These are phyloP conservation scores for Volvariella surrecta DNA, from an alignment of 1,284 basidiomycete species.

Conservation along the genomic window DNA sequence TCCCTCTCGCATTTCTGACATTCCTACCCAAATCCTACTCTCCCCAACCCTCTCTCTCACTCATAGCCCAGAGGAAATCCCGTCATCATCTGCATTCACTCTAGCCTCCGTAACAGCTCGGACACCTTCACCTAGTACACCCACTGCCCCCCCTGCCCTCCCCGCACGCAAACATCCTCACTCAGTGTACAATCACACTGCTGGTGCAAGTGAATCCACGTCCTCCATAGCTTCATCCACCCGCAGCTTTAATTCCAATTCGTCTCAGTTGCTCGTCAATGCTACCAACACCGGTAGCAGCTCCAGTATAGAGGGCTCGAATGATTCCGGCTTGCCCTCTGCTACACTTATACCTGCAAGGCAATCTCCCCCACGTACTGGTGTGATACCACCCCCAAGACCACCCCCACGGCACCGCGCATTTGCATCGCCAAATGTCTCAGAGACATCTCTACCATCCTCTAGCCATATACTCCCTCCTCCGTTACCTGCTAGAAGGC, in stretches of 20 bases:
- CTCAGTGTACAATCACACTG: no score
- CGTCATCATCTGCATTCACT: not conserved
- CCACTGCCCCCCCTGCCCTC: constrained; percentile 4
- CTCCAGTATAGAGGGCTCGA: no score
- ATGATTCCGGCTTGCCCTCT: not conserved
- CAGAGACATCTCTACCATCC: not conserved
- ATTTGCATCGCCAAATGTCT: not conserved
- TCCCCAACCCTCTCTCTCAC: not conserved
- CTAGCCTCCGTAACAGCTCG: not conserved
- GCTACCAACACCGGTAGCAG: no score
- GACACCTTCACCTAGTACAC: not conserved
- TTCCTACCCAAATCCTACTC: not conserved
- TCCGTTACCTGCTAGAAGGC: constrained; percentile 9
- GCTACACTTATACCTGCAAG: not conserved
- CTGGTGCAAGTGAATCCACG: no score
- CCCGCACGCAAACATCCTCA: constrained; percentile 5
- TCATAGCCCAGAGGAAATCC: not conserved
- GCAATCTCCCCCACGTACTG: not conserved
- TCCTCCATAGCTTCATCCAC: no score
- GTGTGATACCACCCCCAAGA: constrained; percentile 1
- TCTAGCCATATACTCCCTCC: constrained; percentile 6
- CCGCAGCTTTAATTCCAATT: no score
- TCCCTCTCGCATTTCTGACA: not conserved
- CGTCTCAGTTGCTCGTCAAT: no score
- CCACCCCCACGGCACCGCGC: constrained; percentile 4